Base-by-base conservation (phyloP, 2,329 filamentous ascomycete genomes). In the Bipolaris oryzae region DNA sequence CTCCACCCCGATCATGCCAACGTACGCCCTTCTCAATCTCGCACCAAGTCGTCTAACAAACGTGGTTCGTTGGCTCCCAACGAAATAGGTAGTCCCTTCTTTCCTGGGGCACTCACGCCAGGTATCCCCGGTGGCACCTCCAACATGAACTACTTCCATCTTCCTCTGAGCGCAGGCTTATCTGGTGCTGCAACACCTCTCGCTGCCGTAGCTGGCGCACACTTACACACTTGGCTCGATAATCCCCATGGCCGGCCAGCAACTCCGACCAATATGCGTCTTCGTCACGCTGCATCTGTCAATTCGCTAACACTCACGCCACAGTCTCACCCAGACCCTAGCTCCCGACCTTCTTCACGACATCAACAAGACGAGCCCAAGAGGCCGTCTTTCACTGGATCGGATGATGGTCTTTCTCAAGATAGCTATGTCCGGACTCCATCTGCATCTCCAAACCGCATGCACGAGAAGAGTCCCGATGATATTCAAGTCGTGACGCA, bases 401-500 rank as follows among this genome's bases (percentile, higher is more conserved):
- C 70, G 10, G 67, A 64, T 34, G 64, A 58, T 35, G 58, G 65
- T 15, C 63, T 65, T 20, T 71, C 68, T 18, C 62, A 75, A 47
- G 70, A 72, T 33, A 66, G 64, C 42, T 70, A 58, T 34, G 67
- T 67, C 49, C 62, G 66, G 20, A 73, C 71, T 15, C 67, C 69
- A 5, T 74, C 74, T 53, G 64, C 69, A 31, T 74, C 77, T 49
- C 78, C 81, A 20, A 80, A 84, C 44, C 80, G 81, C 53, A 85
- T 88, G 71, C 85, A 87, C 21, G 91, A 96, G 72, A 89, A 87
- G 4, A 85, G 88, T 23, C 85, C 90, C 2, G 92, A 96, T 62
- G 95, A 99, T 71, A 83, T 97, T 50, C 95, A 99, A 75, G 90
- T 96, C 46, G 90, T 98, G 5, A 94, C 96, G 70, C 89, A 93